Base-by-base conservation (phyloP, 2,329 filamentous ascomycete species). In the Aphanocladium album region DNA sequence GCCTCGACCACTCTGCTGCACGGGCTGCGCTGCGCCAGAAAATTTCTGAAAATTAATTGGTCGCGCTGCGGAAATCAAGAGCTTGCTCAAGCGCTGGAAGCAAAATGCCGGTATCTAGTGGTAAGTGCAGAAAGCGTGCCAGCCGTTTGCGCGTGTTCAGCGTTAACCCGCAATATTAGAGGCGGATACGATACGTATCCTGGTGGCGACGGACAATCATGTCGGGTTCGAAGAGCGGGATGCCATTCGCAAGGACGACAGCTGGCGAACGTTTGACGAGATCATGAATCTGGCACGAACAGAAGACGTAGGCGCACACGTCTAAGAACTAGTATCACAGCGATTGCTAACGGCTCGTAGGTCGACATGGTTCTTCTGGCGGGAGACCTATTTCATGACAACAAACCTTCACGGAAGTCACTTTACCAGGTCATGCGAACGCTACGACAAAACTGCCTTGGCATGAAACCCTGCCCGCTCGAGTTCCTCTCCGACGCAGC, bases 341-440 rank as follows among this genome's bases (percentile, higher is more conserved):
- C 14, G 16, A 11, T 50, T 52, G 30, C 57, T 52, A 21, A 37
- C 19, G 2, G 37, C 25, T 25, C 62, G 25, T 35, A 87, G 83
- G 84, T 99, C 65, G 95, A 99, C 74, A 98, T 99, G 95, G 90
- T 99, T 0, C 82, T 99, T 2, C 86, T 99, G 5, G 93, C 89
- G 2, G 95, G 95, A 51, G 95, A 99, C 72, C 83, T 99, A 1
- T 99, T 99, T 71, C 96, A 99, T 72, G 93, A 99, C 67, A 99
- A 99, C 74, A 96, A 96, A 69, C 96, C 95, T 3, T 97, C 92
- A 7, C 86, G 95, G 62, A 96, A 97, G 71, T 88, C 93, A 30
- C 90, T 99, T 84, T 98, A 95, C 72, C 91, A 99, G 72, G 95
- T 99, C 63, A 98, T 98, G 91, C 88, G 91, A 35, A 95, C 91